Base-by-base conservation (phyloP, 2,329 filamentous ascomycete species). In the Pseudogymnoascus sp. region DNA sequence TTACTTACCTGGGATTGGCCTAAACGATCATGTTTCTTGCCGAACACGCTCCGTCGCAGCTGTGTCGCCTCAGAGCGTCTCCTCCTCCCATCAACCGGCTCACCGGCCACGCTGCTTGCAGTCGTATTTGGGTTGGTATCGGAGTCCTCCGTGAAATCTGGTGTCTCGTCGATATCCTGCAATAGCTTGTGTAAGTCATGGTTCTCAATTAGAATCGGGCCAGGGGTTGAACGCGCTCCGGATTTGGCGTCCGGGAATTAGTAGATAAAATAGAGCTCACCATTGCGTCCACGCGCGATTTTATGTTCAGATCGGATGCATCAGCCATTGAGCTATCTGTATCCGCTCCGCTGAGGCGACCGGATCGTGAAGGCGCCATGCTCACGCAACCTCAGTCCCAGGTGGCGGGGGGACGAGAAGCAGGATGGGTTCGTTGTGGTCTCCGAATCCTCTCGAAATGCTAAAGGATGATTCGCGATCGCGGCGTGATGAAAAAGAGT, bases 1-100 rank as follows among this genome's bases (percentile, higher is more conserved):
- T 59, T 19, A 33, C 78, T 62, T 81, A 93, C 91, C 86, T 96
- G 98, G 60, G 90, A 96, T 73, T 96, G 91, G 72, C 93, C 92
- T 6, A 99, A 78, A 61, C 89, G 85, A 72, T 96, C 91, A 73
- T 97, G 95, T 75, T 99, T 97, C 81, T 91, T 96, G 72, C 92
- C 93, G 71, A 97, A 89, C 66, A 97, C 91, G 75, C 88, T 96
- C 75, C 96, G 90, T 63, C 95, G 89, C 72, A 98, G 82, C 75
- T 96, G 89, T 68, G 92, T 91, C 64, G 89, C 93, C 73, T 97
- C 92, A 63, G 91, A 89, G 70, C 93, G 87, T 73, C 88, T 87
- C 79, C 89, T 96, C 61, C 93, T 88, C 31, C 91, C 92, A 78
- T 98, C 93, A 43, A 81, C 73, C 46, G 79, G 77, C 69, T 97